These are phyloP conservation scores for Lecanicillium sp. DNA, from an alignment of 2,329 filamentous ascomycete genomes.

Conservation along the genomic window DNA sequence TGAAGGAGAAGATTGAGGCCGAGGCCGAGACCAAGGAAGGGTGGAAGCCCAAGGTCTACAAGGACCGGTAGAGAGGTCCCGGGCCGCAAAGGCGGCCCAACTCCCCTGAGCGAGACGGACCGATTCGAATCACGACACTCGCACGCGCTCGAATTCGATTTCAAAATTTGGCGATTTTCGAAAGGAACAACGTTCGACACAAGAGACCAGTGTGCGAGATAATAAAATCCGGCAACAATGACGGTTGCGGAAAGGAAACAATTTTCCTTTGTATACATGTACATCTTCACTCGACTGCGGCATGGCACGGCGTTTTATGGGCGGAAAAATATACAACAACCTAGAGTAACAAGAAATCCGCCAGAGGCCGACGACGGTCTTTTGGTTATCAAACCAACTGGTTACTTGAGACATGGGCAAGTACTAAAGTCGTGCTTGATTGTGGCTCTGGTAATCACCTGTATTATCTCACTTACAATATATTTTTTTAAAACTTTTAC, in stretches of 20 bases:
- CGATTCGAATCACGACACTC: neutral
- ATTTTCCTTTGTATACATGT: slow-evolving; percentile 32
- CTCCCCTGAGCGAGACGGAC: no score
- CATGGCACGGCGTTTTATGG: slow-evolving; percentile 45
- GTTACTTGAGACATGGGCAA: neutral
- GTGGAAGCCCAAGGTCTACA: slow-evolving; percentile 93
- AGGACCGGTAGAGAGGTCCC: slow-evolving; percentile 65
- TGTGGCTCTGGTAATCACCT: neutral
- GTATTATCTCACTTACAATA: slow-evolving; percentile 11
- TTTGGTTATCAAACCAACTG: neutral
- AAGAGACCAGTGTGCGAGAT: neutral
- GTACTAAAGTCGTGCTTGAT: neutral
- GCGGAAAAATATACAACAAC: slow-evolving; percentile 14
- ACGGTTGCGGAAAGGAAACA: slow-evolving; percentile 6
- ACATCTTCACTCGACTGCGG: slow-evolving; percentile 50
- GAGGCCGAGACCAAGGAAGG: slow-evolving; percentile 78
- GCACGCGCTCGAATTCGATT: no score
- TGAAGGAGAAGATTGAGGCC: slow-evolving; percentile 62
- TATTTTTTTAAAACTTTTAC: no score
- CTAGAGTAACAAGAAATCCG: slow-evolving; percentile 24
- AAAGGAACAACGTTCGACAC: neutral
- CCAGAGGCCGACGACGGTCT: neutral
- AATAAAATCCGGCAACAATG: neutral
- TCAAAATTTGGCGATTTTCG: no score
- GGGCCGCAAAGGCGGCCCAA: no score